phyloP scores from a whole-genome alignment of 202 grass and related monocot genomes.

The Schoenoplectus triqueter region DNA sequence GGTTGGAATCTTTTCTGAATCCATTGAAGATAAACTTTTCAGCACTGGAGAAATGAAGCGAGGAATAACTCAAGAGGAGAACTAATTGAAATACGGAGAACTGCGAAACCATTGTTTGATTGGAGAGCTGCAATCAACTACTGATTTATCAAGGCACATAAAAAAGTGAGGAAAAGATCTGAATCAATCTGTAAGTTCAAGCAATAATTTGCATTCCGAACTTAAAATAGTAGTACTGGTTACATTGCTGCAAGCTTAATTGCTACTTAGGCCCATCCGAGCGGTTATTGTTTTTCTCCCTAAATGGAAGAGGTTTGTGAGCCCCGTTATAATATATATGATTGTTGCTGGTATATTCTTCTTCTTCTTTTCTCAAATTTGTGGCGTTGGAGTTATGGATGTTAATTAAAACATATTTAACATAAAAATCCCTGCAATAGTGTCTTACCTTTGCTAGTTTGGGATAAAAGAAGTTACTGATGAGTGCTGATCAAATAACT shows the following conservation, averaged over 20 bases:
- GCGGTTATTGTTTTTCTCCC: background rate
- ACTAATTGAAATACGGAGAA: background rate
- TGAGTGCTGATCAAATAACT: background rate
- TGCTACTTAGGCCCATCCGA: background rate
- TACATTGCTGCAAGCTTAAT: background rate
- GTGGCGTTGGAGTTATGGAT: background rate
- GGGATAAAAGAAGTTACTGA: background rate
- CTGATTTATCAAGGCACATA: background rate
- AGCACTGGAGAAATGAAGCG: background rate
- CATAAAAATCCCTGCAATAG: background rate
- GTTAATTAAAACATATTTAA: background rate
- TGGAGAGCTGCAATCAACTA: background rate
- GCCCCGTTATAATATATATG: no score
- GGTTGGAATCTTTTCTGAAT: conserved; percentile 47
- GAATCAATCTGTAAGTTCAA: background rate
- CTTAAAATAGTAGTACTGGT: background rate
- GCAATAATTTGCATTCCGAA: background rate
- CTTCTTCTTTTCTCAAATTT: background rate
- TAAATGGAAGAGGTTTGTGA: conserved; percentile 9
- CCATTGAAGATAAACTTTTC: conserved; percentile 56
- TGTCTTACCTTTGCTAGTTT: background rate
- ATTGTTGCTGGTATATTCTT: background rate
- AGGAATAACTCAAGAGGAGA: conserved; percentile 8
- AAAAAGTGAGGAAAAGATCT: background rate
- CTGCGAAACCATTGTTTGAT: background rate